phyloP scores from a whole-genome alignment of 306 rosid species.

The Pueraria montana region DNA sequence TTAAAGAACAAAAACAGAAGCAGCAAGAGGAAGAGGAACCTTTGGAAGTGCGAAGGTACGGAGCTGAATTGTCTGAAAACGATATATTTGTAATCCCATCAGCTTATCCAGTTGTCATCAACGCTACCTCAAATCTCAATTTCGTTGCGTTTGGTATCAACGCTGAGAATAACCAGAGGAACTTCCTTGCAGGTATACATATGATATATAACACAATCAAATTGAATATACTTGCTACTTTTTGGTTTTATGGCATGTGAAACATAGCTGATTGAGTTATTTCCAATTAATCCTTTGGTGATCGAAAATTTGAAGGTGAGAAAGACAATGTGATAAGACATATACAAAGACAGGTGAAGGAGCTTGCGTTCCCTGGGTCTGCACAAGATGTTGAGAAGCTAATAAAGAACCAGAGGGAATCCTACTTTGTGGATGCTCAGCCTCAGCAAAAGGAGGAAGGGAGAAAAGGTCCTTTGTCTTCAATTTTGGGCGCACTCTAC shows the following conservation, averaged over 20 bases:
- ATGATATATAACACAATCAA: not conserved
- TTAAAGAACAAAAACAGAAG: not conserved
- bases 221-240: not conserved
- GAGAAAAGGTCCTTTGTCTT: not conserved
- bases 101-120: constrained; percentile 50
- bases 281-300: not conserved
- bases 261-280: not conserved
- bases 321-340: constrained; percentile 54
- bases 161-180: constrained; percentile 54
- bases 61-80: constrained; percentile 20
- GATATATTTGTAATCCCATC: constrained; percentile 52
- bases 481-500: too few species aligned
- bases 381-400: constrained; percentile 46
- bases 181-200: constrained; percentile 63
- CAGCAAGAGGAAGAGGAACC: not conserved
- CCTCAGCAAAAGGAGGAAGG: constrained; percentile 17
- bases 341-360: constrained; percentile 45
- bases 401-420: constrained; percentile 42
- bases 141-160: constrained; percentile 53
- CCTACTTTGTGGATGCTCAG: constrained; percentile 49
- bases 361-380: constrained; percentile 44
- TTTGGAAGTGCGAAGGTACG: constrained; percentile 22
- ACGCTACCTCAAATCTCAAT: constrained; percentile 43
- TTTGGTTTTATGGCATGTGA: not conserved
- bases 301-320: constrained; percentile 40